These are phyloP conservation scores for Arachis monticola DNA, from an alignment of 331 rosid genomes.

Conservation along the genomic window DNA sequence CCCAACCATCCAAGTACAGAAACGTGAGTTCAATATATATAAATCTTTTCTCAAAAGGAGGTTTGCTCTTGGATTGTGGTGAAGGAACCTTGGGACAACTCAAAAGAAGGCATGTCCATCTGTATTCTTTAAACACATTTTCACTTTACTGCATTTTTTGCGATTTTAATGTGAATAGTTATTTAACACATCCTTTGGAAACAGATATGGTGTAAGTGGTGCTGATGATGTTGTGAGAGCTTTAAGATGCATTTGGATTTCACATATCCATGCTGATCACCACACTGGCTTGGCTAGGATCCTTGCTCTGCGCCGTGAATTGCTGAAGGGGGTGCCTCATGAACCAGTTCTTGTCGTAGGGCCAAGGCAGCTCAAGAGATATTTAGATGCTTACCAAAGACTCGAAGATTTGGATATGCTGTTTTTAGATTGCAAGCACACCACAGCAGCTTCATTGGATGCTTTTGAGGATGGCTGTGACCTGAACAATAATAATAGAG, in stretches of 20 bases:
- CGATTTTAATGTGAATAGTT: conserved; percentile 32
- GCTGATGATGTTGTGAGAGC: conserved; percentile 79
- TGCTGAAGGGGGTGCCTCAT: conserved; percentile 71
- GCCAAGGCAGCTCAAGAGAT: conserved; percentile 81
- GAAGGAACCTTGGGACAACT: conserved; percentile 97
- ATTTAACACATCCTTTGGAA: conserved; percentile 42
- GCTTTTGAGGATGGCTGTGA: conserved; percentile 49
- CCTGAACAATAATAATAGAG: conserved; percentile 28
- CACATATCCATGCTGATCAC: conserved; percentile 97
- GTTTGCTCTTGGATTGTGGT: conserved; percentile 89
- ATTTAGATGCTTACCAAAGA: conserved; percentile 84
- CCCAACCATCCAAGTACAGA: conserved; percentile 95
- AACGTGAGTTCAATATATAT: conserved; percentile 87
- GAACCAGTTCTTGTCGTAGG: conserved; percentile 86
- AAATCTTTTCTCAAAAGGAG: conserved; percentile 82
- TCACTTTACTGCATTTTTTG: conserved; percentile 23
- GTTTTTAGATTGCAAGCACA: conserved; percentile 83
- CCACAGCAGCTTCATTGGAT: conserved; percentile 57
- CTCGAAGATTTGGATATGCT: conserved; percentile 88
- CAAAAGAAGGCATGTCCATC: conserved; percentile 70
- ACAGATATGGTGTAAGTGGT: conserved; percentile 84
- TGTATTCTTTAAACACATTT: conserved; percentile 20
- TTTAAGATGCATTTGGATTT: conserved; percentile 83
- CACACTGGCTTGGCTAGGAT: conserved; percentile 93
- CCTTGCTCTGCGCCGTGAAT: conserved; percentile 74